phyloP scores from a whole-genome alignment of 371 early-diverging fungal genomes.

The Mortierella sp. region DNA sequence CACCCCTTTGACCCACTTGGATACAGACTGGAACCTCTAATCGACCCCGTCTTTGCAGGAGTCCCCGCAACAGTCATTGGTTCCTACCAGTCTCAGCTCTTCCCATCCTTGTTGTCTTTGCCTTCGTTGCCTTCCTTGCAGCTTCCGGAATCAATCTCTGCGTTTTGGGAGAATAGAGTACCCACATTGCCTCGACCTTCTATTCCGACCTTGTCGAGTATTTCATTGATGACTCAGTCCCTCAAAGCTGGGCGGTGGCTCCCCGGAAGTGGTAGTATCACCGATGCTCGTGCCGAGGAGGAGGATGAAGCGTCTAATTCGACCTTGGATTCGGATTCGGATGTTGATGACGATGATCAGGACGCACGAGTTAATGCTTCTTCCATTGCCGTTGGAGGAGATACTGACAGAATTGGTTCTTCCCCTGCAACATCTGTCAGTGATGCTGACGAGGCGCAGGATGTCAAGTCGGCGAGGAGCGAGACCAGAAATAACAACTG shows the following conservation, averaged over 20 bases:
- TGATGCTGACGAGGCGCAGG: background rate
- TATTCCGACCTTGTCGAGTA: slow-evolving; percentile 35
- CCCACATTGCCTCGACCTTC: slow-evolving; percentile 44
- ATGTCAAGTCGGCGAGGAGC: background rate
- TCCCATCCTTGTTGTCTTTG: slow-evolving; percentile 36
- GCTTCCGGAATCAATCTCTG: slow-evolving; percentile 44
- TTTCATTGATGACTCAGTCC: slow-evolving; percentile 46
- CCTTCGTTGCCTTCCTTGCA: slow-evolving; percentile 39
- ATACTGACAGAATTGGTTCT: background rate
- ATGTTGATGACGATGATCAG: background rate
- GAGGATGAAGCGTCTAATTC: background rate
- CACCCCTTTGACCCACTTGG: slow-evolving; percentile 81
- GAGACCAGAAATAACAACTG: slow-evolving; percentile 13
- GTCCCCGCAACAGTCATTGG: slow-evolving; percentile 65
- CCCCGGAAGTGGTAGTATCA: slow-evolving; percentile 8
- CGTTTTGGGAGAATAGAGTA: slow-evolving; percentile 52
- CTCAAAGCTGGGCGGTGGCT: slow-evolving; percentile 52
- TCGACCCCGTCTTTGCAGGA: slow-evolving; percentile 66
- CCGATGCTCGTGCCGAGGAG: background rate
- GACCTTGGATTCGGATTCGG: background rate
- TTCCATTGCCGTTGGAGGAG: background rate
- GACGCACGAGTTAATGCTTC: background rate
- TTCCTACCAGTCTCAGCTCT: slow-evolving; percentile 29
- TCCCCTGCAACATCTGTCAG: slow-evolving; percentile 1
- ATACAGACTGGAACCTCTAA: slow-evolving; percentile 77